Conservation (phyloP, 495 filamentous ascomycete genomes). For the Penicillium parvum region DNA sequence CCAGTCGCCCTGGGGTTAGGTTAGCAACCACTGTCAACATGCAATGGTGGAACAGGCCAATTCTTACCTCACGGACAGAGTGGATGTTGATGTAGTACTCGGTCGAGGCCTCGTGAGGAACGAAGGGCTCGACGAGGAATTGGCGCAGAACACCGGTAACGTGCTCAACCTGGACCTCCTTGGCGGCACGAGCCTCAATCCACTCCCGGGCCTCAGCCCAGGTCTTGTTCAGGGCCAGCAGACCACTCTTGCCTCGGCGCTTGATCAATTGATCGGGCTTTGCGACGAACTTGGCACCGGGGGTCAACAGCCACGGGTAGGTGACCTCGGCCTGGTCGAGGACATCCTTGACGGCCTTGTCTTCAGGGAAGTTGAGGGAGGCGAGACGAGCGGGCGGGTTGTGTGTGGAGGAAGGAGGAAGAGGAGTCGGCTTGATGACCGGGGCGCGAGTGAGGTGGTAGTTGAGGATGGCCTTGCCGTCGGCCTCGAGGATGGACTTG, state of each 20-base stretch:
- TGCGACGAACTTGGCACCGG: slow-evolving; percentile 88
- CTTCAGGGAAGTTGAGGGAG: slow-evolving; percentile 88
- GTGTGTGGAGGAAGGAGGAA: slow-evolving; percentile 79
- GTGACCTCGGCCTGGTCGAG: slow-evolving; percentile 92
- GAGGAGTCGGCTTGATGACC: slow-evolving; percentile 95
- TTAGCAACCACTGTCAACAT: slow-evolving; percentile 4
- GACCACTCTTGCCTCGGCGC: slow-evolving; percentile 95
- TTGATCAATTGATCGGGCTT: slow-evolving; percentile 99
- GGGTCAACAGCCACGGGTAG: slow-evolving; percentile 86
- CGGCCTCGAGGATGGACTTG: slow-evolving; percentile 97
- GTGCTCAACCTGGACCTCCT: slow-evolving; percentile 88
- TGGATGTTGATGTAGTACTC: slow-evolving; percentile 99
- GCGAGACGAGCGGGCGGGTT: slow-evolving; percentile 89
- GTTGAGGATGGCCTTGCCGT: slow-evolving; percentile 99
- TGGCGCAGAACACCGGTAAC: slow-evolving; percentile 82
- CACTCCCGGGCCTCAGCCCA: slow-evolving; percentile 90
- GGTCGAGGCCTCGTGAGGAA: slow-evolving; percentile 88
- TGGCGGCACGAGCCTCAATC: slow-evolving; percentile 87
- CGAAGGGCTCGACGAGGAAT: slow-evolving; percentile 98
- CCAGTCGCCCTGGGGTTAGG: slow-evolving; percentile 80
- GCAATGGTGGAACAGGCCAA: neutral
- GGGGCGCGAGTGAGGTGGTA: slow-evolving; percentile 99
- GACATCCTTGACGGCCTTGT: slow-evolving; percentile 72
- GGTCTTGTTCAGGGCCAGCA: slow-evolving; percentile 93
- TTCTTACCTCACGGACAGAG: slow-evolving; percentile 81